Conservation (phyloP, 1,284 basidiomycete species). For the Naganishia sp. region DNA sequence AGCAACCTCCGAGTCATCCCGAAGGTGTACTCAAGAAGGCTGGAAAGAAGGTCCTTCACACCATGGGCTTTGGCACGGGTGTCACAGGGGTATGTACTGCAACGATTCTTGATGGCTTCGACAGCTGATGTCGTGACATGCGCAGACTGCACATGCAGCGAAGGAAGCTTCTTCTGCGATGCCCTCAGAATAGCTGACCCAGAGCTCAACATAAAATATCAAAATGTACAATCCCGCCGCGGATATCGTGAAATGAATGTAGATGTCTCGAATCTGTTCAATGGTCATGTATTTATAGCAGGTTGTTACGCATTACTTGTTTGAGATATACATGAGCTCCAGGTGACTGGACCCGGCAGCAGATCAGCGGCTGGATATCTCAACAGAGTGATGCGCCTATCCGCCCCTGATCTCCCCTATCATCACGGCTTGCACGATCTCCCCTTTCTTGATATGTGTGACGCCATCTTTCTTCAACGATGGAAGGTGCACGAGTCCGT, state of each 20-base stretch:
- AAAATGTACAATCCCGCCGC: no score
- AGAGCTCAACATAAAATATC: not conserved
- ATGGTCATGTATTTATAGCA: no score
- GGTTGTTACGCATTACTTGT: not conserved
- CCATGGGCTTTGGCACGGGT: constrained; percentile 18
- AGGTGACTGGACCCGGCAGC: no score
- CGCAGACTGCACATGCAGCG: constrained; percentile 9
- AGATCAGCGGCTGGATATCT: no score
- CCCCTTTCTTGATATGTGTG: constrained; percentile 59
- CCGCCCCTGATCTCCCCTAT: constrained; percentile 64
- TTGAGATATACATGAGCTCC: no score
- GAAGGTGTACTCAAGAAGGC: constrained; percentile 25
- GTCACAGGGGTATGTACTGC: constrained; percentile 19
- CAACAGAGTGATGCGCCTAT: no score
- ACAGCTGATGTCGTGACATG: not conserved
- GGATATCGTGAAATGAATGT: no score
- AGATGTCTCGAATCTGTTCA: no score
- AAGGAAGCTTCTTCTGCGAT: constrained; percentile 11
- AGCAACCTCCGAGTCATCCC: constrained; percentile 19
- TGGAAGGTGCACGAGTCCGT: constrained; percentile 73
- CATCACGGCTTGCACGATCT: constrained; percentile 62
- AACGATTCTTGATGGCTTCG: no score
- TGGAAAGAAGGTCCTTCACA: constrained; percentile 24
- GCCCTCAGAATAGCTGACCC: constrained; percentile 9
- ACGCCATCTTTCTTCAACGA: constrained; percentile 53